Base-by-base conservation (phyloP, 2,329 filamentous ascomycete species). In the Emmonsia crescens region DNA sequence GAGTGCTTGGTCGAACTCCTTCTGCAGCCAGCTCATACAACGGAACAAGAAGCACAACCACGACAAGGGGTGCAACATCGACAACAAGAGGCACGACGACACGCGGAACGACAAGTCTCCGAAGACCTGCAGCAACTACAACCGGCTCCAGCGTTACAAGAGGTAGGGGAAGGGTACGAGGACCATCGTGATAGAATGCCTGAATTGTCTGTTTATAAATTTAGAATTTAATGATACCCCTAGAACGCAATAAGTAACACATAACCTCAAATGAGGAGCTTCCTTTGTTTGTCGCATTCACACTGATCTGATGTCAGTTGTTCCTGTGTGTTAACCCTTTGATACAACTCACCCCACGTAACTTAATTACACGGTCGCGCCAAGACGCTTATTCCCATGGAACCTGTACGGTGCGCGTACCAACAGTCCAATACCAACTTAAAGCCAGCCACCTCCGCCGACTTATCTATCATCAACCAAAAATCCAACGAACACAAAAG, bases 61-160 rank as follows among this genome's bases (percentile, higher is more conserved):
- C 57, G 29, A 59, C 55, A 27, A 63, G 62, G 52, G 60, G 64
- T 44, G 60, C 65, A 38, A 70, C 73, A n/a, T n/a, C n/a, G 0
- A 68, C 70, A 59, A 60, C 52, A 27, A 63, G 62, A 48, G 60
- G 64, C 46, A 69, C 69, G 24, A 66, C 70, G 55, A 67, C 67
- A n/a, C 70, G 71, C 46, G 71, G 72, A 40, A 68, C 72, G 5
- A 72, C 71, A 36, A 61, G 62, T 21, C 51, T 65, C 6, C 68
- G 76, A 65, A 71, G 74, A 62, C 69, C 75, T 16, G 68, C 64
- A n/a, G 75, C 74, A 38, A 74, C 76, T 62, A 71, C 72, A 27
- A 72, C 76, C 62, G 74, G 73, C 5, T 66, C 72, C 60, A 73
- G 71, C 24, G 67, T 71, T 58, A 64, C 72, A 44, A 73, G 74